A percentile compares a stretch with the other conserved stretches of the same genome.
These are phyloP conservation scores for Rhytidiadelphus loreus DNA, from an alignment of 225 moss, liverwort and hornwort species.

Conservation along the genomic window DNA sequence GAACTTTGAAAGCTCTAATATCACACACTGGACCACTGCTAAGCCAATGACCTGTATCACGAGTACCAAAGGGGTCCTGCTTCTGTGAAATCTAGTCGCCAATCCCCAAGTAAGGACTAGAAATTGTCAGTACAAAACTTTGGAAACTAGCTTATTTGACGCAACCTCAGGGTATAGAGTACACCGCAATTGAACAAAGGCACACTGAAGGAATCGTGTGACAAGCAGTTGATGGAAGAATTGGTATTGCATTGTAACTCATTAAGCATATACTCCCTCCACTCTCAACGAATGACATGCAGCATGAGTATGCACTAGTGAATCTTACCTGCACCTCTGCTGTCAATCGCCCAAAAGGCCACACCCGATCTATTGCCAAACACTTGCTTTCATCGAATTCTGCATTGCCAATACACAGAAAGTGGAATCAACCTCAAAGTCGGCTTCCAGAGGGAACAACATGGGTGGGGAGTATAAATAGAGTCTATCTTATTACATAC, in stretches of 20 bases:
- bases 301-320: no score
- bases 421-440: not conserved
- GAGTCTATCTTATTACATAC: not conserved
- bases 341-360: not conserved
- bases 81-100: not conserved
- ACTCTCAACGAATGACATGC: not conserved
- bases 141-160: no score
- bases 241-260: not conserved
- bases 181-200: no score
- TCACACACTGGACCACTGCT: not conserved
- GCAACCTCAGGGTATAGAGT: not conserved
- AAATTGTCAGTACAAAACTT: not conserved
- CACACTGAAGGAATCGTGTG: no score
- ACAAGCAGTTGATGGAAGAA: not conserved
- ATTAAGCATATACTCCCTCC: not conserved
- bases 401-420: not conserved
- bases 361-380: not conserved
- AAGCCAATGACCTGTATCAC: fast-evolving
- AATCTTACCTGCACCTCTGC: not conserved
- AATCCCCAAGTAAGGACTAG: not conserved
- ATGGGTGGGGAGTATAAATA: no score
- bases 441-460: no score
- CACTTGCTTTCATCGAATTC: not conserved
- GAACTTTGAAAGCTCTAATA: not conserved
- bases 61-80: not conserved